Evolutionary conservation across 169 alveolate species (phyloP).

Genomic region (Cryptosporidium baileyi): DNA sequence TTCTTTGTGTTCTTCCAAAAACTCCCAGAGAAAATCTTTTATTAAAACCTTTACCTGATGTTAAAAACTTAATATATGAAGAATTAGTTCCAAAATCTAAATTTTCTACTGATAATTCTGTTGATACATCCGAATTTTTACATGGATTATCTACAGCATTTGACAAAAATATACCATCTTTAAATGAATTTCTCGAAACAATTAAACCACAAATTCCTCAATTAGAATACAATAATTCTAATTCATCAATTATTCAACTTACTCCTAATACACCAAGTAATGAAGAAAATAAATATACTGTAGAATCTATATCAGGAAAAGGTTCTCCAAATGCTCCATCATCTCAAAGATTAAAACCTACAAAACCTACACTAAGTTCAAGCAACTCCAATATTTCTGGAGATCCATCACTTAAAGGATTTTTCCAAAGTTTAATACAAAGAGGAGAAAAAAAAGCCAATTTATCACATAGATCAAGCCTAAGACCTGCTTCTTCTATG

Average conservation of each 20-base stretch:
- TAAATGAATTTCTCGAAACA: constrained; percentile 14
- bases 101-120: background rate
- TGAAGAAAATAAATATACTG: background rate
- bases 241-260: background rate
- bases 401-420: constrained; percentile 62
- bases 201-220: constrained; percentile 44
- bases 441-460: constrained; percentile 59
- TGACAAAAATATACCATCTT: constrained; percentile 15
- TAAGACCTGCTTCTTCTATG: constrained; percentile 22
- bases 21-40: background rate
- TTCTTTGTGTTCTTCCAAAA: constrained; percentile 20
- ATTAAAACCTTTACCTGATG: constrained; percentile 14
- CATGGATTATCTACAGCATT: constrained; percentile 58
- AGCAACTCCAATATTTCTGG: constrained; percentile 16
- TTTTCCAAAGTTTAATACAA: constrained; percentile 62
- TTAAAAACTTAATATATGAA: constrained; percentile 6
- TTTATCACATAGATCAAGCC: background rate
- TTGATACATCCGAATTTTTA: background rate
- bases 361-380: background rate
- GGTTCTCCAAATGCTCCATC: background rate
- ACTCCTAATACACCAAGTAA: background rate
- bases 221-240: background rate
- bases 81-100: constrained; percentile 40
- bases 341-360: constrained; percentile 29
- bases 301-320: background rate